These are phyloP conservation scores for Cochliopodium minus DNA, from an alignment of 208 protist species.

Conservation along the genomic window DNA sequence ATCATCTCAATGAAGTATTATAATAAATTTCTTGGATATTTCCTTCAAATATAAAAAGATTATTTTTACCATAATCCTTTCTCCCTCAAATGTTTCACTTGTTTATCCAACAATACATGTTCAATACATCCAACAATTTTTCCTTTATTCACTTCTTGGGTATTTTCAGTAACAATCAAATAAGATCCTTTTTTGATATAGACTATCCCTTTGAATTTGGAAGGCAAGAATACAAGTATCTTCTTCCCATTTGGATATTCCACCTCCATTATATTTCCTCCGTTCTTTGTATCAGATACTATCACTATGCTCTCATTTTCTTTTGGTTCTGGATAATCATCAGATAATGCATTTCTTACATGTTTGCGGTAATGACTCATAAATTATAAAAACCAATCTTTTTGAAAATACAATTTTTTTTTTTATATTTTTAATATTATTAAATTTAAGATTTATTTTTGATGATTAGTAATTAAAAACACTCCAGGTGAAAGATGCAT, in stretches of 20 bases:
- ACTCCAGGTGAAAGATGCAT: too few species aligned
- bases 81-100: slow-evolving; percentile 4
- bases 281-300: neutral
- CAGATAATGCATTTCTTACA: neutral
- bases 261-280: slow-evolving; percentile 10
- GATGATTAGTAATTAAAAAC: too few species aligned
- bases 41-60: too few species aligned
- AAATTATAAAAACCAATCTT: too few species aligned
- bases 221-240: slow-evolving; percentile 6
- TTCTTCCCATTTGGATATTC: slow-evolving; percentile 3
- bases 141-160: neutral
- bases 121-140: neutral
- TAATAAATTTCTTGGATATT: too few species aligned
- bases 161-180: slow-evolving; percentile 7
- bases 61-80: neutral
- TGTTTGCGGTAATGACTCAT: slow-evolving; percentile 5
- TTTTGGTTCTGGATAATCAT: neutral
- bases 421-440: too few species aligned
- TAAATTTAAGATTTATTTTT: too few species aligned
- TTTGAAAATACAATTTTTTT: too few species aligned
- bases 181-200: slow-evolving; percentile 14
- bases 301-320: neutral
- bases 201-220: slow-evolving; percentile 15
- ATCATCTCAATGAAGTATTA: too few species aligned
- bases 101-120: slow-evolving; percentile 6